phyloP scores from a whole-genome alignment of 2,329 filamentous ascomycete genomes.

The Fusarium duplospermum region DNA sequence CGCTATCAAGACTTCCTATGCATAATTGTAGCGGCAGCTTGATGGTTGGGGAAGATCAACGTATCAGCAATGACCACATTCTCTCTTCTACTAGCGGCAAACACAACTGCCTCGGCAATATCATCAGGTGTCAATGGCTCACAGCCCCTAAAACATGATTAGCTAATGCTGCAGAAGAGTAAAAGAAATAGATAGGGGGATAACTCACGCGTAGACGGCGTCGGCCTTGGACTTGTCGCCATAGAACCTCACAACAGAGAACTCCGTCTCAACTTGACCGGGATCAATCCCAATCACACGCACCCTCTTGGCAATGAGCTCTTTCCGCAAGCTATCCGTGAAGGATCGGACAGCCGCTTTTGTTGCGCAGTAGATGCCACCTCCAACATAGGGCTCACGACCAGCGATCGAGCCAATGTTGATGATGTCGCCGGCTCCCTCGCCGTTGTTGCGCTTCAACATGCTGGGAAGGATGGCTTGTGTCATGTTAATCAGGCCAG shows the following conservation, averaged over 20 bases:
- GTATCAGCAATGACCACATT: slow-evolving; percentile 93
- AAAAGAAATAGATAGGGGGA: accelerated
- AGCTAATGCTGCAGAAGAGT: neutral
- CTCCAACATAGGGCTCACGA: slow-evolving; percentile 85
- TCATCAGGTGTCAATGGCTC: slow-evolving; percentile 90
- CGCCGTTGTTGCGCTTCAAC: slow-evolving; percentile 76
- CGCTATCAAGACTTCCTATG: slow-evolving; percentile 43
- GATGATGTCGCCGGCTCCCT: slow-evolving; percentile 88
- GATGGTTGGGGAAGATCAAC: slow-evolving; percentile 87
- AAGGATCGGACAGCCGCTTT: slow-evolving; percentile 90
- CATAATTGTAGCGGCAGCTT: slow-evolving; percentile 54
- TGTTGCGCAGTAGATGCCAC: slow-evolving; percentile 90
- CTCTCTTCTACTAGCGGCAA: slow-evolving; percentile 83
- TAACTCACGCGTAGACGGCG: slow-evolving; percentile 82
- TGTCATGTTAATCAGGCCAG: slow-evolving; percentile 94
- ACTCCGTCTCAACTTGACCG: slow-evolving; percentile 95
- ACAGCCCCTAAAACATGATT: slow-evolving; percentile 64
- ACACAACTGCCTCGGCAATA: slow-evolving; percentile 90
- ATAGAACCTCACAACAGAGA: slow-evolving; percentile 86
- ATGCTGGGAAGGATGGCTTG: slow-evolving; percentile 88
- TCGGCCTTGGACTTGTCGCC: slow-evolving; percentile 90
- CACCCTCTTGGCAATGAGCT: slow-evolving; percentile 83
- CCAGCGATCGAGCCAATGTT: slow-evolving; percentile 92
- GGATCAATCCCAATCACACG: slow-evolving; percentile 89
- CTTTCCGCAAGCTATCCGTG: slow-evolving; percentile 82